Base-by-base conservation (phyloP, 2,329 filamentous ascomycete species). In the Calonectria leucothoes region DNA sequence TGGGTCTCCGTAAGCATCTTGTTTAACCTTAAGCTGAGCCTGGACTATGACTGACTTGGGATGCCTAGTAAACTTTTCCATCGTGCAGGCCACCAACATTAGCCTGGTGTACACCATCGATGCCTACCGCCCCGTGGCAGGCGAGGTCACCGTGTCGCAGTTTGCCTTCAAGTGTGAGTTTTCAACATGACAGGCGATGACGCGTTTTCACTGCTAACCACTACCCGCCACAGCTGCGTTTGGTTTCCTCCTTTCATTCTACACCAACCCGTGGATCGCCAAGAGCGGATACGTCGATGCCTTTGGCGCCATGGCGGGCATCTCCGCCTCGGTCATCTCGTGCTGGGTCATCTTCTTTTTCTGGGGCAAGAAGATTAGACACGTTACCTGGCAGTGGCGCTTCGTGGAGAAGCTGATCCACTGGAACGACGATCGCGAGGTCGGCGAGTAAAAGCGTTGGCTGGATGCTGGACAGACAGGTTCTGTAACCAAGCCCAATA, bases 171-270 rank as follows among this genome's bases (percentile, higher is more conserved):
- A 90, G 80, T 87, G 73, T 74, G 20, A 73, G 73, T 73, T 27
- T 20, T 12, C 29, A 51, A 2, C 4, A 5, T 15, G 10, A 8
- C n/a, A 12, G 17, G 11, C 55, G 3, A 8, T 17, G 3, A 20
- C 17, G 7, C 8, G 5, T 23, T 8, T 2, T 4, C n/a, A 2
- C 3, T 20, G n/a, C 55, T 59, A 35, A 59, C 55, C 7, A n/a
- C 29, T 48, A 2, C 29, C 7, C 6, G 6, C 8, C 12, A 4
- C 35, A 75, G 73, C 86, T 84, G 81, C 86, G 25, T 90, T 91
- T 78, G 89, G 88, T n/a, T 91, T 91, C 77, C 82, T 90, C 2
- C 83, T 91, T 6, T 88, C 86, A 0, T 91, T 91, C 80, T 91
- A 91, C 78, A 90, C 88, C 11, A 91, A 91, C 76, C 85, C 88